A percentile compares a stretch with the other conserved stretches of the same genome.
These are phyloP conservation scores for Craterostigma plantagineum DNA, from an alignment of 257 asterid genomes.

Conservation along the genomic window DNA sequence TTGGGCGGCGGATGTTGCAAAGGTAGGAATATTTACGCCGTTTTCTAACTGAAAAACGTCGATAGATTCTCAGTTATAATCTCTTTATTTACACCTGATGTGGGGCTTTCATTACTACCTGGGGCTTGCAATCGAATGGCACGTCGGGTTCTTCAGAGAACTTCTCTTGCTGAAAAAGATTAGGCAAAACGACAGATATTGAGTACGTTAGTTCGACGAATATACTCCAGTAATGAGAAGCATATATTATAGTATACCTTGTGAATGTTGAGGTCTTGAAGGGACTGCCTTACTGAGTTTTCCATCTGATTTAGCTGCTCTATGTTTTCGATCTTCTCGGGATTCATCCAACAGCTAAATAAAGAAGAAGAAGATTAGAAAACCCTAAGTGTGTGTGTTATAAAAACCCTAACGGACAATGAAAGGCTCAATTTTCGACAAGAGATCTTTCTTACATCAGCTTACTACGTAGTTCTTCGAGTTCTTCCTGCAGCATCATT, in stretches of 20 bases:
- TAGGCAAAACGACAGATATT: not conserved
- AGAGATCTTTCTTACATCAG: slow-evolving; percentile 30
- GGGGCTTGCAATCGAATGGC: slow-evolving; percentile 41
- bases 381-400: no score
- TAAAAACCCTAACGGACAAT: not conserved
- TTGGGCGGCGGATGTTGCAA: slow-evolving; percentile 29
- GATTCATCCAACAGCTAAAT: slow-evolving; percentile 75
- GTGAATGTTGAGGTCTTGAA: slow-evolving; percentile 23
- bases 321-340: slow-evolving; percentile 42
- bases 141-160: slow-evolving; percentile 22
- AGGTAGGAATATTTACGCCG: slow-evolving; percentile 24
- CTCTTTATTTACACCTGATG: not conserved
- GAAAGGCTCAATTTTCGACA: slow-evolving; percentile 2
- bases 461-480: slow-evolving; percentile 32
- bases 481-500: slow-evolving; percentile 28
- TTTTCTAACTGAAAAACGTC: slow-evolving; percentile 26
- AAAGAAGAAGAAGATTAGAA: not conserved
- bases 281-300: slow-evolving; percentile 37
- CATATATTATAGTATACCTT: slow-evolving; percentile 35
- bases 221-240: not conserved
- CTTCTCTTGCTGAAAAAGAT: slow-evolving; percentile 23
- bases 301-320: slow-evolving; percentile 76
- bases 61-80: not conserved
- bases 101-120: slow-evolving; percentile 15
- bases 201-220: not conserved